These are phyloP conservation scores for Hypoxylon sp. DNA, from an alignment of 2,329 filamentous ascomycete genomes.

Conservation along the genomic window DNA sequence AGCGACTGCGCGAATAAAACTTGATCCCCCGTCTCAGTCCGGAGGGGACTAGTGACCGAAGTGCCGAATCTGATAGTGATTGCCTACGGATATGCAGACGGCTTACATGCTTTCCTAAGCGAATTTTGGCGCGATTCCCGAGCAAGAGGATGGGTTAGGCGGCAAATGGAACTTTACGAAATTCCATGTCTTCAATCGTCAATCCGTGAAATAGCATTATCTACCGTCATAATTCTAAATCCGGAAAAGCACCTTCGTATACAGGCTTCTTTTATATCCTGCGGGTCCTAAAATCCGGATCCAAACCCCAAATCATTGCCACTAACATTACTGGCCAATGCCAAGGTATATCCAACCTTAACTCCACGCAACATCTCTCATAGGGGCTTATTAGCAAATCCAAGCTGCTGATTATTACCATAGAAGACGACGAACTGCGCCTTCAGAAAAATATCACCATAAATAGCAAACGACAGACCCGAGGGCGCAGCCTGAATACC, in stretches of 20 bases:
- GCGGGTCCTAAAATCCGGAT: slow-evolving; percentile 6
- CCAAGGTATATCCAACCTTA: background rate
- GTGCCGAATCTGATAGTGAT: slow-evolving; percentile 15
- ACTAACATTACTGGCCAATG: background rate
- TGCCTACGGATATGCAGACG: background rate
- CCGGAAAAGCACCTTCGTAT: slow-evolving; percentile 6
- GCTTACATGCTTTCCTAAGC: background rate
- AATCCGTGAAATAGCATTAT: slow-evolving; percentile 14
- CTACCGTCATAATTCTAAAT: slow-evolving; percentile 6
- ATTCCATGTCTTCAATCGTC: slow-evolving; percentile 9
- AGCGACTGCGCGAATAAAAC: slow-evolving; percentile 2
- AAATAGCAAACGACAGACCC: slow-evolving; percentile 72
- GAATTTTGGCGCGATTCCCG: slow-evolving; percentile 2
- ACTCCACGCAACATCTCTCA: slow-evolving; percentile 6
- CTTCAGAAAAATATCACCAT: slow-evolving; percentile 79
- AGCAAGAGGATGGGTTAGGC: slow-evolving; percentile 7
- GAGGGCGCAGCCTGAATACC: slow-evolving; percentile 70
- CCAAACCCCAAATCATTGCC: slow-evolving; percentile 7
- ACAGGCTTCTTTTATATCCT: slow-evolving; percentile 1
- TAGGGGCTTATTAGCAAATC: slow-evolving; percentile 60
- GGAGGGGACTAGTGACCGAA: slow-evolving; percentile 16
- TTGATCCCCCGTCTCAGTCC: slow-evolving; percentile 10
- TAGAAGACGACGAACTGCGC: slow-evolving; percentile 76
- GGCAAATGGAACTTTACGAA: background rate
- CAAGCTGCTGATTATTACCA: slow-evolving; percentile 59